phyloP scores from a whole-genome alignment of 108 stramenopile species.

The Stephanodiscus minutulus region DNA sequence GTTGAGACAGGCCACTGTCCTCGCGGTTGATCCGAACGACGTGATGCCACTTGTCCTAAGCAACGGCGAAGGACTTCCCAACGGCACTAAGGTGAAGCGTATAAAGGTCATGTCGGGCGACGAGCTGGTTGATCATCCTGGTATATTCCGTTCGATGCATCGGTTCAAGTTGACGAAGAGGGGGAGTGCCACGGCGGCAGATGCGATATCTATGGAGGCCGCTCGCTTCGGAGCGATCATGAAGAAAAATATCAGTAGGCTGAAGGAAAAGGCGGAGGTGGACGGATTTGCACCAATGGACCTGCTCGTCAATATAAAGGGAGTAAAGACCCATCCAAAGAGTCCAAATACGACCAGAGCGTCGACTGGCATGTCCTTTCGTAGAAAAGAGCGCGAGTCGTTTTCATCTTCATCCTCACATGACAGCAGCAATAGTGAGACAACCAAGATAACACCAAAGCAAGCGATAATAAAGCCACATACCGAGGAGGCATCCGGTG shows the following conservation, averaged over 20 bases:
- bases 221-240: conserved; percentile 37
- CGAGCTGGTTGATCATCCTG: conserved; percentile 51
- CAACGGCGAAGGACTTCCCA: conserved; percentile 58
- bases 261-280: conserved; percentile 32
- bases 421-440: conserved; percentile 2
- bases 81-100: conserved; percentile 54
- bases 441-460: not conserved
- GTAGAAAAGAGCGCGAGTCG: conserved; percentile 5
- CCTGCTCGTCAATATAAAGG: conserved; percentile 23
- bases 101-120: conserved; percentile 54
- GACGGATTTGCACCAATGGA: conserved; percentile 52
- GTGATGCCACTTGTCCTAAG: conserved; percentile 49
- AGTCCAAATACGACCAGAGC: not conserved
- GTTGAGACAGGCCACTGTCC: conserved; percentile 51
- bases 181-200: conserved; percentile 20
- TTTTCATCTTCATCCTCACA: not conserved
- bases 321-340: not conserved
- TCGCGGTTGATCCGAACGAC: conserved; percentile 49
- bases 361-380: not conserved
- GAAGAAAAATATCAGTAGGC: conserved; percentile 29
- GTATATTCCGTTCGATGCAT: conserved; percentile 50
- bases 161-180: conserved; percentile 33
- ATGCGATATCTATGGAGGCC: conserved; percentile 29
- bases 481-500: not conserved
- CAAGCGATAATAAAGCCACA: not conserved